These are phyloP conservation scores for Penicillium malachiteum DNA, from an alignment of 495 filamentous ascomycete species.

Conservation along the genomic window DNA sequence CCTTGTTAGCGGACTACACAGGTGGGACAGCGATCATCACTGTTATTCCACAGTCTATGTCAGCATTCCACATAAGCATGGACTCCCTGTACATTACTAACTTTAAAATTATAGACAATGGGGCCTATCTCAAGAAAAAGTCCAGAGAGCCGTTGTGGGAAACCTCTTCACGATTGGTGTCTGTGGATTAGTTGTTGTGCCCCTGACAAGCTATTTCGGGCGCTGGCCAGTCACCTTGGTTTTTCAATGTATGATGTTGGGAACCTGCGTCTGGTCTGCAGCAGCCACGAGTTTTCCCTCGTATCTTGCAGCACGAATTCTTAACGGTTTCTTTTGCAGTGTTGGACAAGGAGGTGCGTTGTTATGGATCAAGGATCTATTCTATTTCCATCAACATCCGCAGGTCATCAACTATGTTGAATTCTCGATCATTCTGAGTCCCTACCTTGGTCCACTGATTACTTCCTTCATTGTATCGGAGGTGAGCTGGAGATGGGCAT, in stretches of 20 bases:
- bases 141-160: constrained; percentile 13
- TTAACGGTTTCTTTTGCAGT: constrained; percentile 14
- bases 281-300: constrained; percentile 17
- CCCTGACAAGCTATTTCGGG: constrained; percentile 16
- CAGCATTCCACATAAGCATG: background rate
- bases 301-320: constrained; percentile 10
- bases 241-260: constrained; percentile 11
- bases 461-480: constrained; percentile 8
- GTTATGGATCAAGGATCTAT: constrained; percentile 12
- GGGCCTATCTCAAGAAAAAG: constrained; percentile 11
- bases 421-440: constrained; percentile 10
- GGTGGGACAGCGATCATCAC: constrained; percentile 14
- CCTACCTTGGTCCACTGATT: constrained; percentile 10
- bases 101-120: constrained; percentile 6
- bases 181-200: constrained; percentile 14
- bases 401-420: constrained; percentile 14
- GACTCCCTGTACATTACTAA: background rate
- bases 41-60: constrained; percentile 14
- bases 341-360: constrained; percentile 9
- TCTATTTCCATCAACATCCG: constrained; percentile 9
- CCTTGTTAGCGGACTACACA: constrained; percentile 14
- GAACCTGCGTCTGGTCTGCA: constrained; percentile 14
- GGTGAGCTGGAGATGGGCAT: constrained; percentile 12
- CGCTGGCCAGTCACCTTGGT: constrained; percentile 13
- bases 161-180: constrained; percentile 18